Base-by-base conservation (phyloP, 345 rosid species). In the Streptanthus diversifolius region DNA sequence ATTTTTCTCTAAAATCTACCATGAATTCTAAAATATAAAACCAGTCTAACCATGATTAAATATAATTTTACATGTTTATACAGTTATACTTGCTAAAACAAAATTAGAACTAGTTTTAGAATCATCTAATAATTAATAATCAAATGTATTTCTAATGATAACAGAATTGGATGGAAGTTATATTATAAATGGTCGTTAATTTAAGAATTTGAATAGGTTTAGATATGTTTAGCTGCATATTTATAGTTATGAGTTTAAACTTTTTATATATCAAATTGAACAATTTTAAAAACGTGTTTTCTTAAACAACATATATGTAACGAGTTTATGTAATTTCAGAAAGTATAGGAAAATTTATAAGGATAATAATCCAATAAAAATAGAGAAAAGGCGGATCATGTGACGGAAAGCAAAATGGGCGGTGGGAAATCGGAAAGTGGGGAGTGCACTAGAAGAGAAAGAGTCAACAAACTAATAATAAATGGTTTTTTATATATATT, bases 401-500 rank as follows among this genome's bases (percentile, higher is more conserved):
- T 75, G 69, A 32, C 48, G 56, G 69, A 54, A 75, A 75, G 57
- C 57, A 75, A 53, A 60, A 62, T 51, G 74, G 69, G 69, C 35
- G 63, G 63, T 67, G 57, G 2, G 55, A 17, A 75, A 68, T 17
- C 62, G 63, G 69, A 59, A 68, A 75, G 74, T 75, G 79, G 66
- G 18, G 43, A 51, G 49, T 59, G 39, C 72, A 66, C 53, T 74
- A 7, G 35, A 68, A 68, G 73, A 51, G 63, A 67, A 67, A 75
- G 62, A 68, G 63, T 67, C 73, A 41, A 75, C 7, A 40, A 75
- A 40, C n/a, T 14, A 39, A 33, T 14, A 39, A 33, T 5, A 12
- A 75, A 68, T 43, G 29, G 19, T 60, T 17, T 60, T 36, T 40
- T 52, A n/a, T 66, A 9, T 47, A 57, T 74, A 56, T 36, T 19